A percentile compares a stretch with the other conserved stretches of the same genome.
Evolutionary conservation across 345 rosid species (phyloP).

Genomic region (Cardamine chenopodiifolia): DNA sequence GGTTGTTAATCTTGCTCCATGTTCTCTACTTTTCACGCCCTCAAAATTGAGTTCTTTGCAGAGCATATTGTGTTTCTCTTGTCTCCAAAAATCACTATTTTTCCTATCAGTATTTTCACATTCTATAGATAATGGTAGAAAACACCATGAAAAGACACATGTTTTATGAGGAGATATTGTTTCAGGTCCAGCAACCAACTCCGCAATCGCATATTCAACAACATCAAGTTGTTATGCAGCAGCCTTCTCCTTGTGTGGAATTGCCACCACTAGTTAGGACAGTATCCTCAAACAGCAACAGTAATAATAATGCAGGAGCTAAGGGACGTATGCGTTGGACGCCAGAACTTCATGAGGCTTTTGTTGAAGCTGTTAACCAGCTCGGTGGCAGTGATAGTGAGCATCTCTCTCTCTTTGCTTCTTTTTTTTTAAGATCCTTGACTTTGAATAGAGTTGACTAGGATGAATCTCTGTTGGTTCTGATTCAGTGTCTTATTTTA

Average conservation of each 20-base stretch:
- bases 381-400: constrained; percentile 87
- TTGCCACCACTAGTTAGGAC: constrained; percentile 47
- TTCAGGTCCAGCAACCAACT: constrained; percentile 53
- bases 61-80: neutral
- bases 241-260: constrained; percentile 57
- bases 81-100: neutral
- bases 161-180: constrained; percentile 28
- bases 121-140: neutral
- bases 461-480: constrained; percentile 26
- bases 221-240: constrained; percentile 50
- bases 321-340: constrained; percentile 98
- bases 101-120: neutral
- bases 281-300: constrained; percentile 48
- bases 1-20: constrained; percentile 47
- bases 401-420: constrained; percentile 30
- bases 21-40: neutral
- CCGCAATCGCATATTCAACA: constrained; percentile 46
- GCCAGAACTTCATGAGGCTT: constrained; percentile 85
- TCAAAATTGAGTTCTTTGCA: neutral
- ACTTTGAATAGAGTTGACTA: neutral
- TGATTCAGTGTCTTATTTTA: constrained; percentile 36
- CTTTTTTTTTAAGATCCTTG: too few species aligned
- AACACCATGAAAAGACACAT: neutral
- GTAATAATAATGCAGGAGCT: constrained; percentile 54
- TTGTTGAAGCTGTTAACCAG: constrained; percentile 83